Base-by-base conservation (phyloP, 352 stramenopile species). In the Phytophthora gonapodyides region DNA sequence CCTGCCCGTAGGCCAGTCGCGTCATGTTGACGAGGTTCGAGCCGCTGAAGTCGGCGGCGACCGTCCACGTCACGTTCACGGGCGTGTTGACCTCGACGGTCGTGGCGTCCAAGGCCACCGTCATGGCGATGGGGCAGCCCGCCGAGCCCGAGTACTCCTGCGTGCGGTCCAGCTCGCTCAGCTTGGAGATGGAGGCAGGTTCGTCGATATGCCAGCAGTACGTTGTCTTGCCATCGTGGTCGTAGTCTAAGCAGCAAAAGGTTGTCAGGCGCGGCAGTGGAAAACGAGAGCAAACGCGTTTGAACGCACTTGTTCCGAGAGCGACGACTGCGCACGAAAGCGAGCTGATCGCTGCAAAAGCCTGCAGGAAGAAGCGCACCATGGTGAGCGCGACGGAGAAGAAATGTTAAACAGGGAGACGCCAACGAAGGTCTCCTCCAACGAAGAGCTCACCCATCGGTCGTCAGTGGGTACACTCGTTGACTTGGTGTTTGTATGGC, bases 191-290 rank as follows among this genome's bases (percentile, higher is more conserved):
- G 38, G 59, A 78, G 4, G 73, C 46, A 10, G 73, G 67, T 33
- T 82, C 56, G 21, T 67, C 56, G 50, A 87, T 87, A 40, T 74
- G 34, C 78, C 78, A 87, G 63, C 78, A 87, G 61, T 87, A 87
- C 36, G 78, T 74, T 16, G 61, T 74, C 11, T 71, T 57, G 45
- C 66, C 66, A 15, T 86, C 64, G 49, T 76, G 72, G 37, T 71
- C 42, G 47, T 84, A 82, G 54, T 75, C 76, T 85, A 44, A 10
- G 30, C 48, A 19, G 47, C 33, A 21, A 34, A 3, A 33, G 38
- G 24, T 16, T 46, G 41, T 13, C 10, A 31, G 27, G 2, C 5
- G 16, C 15, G 33, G 44, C 10, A 42, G 30, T 7, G 16, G 21
- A 43, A 49, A 15, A 24, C 12, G 16, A 9, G 21, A n/a, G 37